Percentiles rank a stretch among this genome's conserved stretches.
Conservation (phyloP, 805 yeast species). For the Tetrapisispora taiwanensis region DNA sequence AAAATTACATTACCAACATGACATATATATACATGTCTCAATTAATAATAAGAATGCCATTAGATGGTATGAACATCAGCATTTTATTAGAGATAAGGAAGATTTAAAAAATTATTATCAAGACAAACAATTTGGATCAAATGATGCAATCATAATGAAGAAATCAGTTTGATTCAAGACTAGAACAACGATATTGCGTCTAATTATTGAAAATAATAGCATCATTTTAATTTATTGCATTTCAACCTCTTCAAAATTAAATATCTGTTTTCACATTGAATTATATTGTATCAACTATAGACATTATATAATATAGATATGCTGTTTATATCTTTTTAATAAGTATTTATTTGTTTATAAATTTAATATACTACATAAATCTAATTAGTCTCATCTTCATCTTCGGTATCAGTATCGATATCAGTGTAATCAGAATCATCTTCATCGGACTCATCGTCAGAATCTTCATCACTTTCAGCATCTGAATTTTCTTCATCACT, state of each 20-base stretch:
- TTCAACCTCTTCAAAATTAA: no score
- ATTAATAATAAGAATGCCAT: constrained; percentile 34
- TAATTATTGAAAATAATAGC: no score
- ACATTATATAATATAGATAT: no score
- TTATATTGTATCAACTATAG: no score
- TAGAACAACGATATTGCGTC: background rate
- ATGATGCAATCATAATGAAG: constrained; percentile 16
- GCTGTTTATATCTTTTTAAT: background rate
- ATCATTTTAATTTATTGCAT: no score
- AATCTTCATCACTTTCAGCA: constrained; percentile 45
- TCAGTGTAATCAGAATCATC: constrained; percentile 28
- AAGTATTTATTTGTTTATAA: background rate
- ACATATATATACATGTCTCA: constrained; percentile 44
- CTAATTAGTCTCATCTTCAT: constrained; percentile 17
- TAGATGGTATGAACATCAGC: constrained; percentile 43
- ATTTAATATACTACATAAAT: background rate
- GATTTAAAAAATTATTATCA: constrained; percentile 37
- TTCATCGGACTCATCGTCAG: constrained; percentile 56
- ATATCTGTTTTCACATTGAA: no score
- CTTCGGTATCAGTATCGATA: constrained; percentile 30
- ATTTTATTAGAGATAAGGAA: constrained; percentile 35
- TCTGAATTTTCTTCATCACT: constrained; percentile 48
- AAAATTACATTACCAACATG: constrained; percentile 33
- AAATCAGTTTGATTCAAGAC: constrained; percentile 5
- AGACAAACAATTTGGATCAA: constrained; percentile 7